Base-by-base conservation (phyloP, 345 rosid species). In the Noccaea bulbosa region DNA sequence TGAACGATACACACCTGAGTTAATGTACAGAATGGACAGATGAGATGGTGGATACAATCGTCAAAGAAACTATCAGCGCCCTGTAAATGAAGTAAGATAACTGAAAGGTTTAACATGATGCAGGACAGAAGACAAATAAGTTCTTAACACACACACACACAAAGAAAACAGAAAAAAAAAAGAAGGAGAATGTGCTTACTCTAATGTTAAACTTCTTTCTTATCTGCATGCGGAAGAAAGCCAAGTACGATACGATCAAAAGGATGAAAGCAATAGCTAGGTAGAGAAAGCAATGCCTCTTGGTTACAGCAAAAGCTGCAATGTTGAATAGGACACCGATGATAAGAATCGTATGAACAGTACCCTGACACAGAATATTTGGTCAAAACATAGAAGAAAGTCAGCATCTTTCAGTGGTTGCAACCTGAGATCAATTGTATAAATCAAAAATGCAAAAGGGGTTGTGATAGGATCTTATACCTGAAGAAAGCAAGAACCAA, bases 401-500 rank as follows among this genome's bases (percentile, higher is more conserved):
- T 45, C 37, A 41, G 40, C 4, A 60, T 24, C 20, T 64, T 70
- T 48, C 48, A 22, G 7, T 55, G 61, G 55, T 45, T 61, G 59
- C 34, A 46, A 41, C 61, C 8, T 50, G 45, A 56, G 8, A 15
- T 62, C 64, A 47, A 72, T 4, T 22, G 11, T 43, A 11, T 11
- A 0, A 0, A 52, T n/a, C 11, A 72, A 38, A 10, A 41, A 38
- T 44, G 62, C 44, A 12, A 27, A 41, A 46, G n/a, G 48, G 33
- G 49, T 4, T 20, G 10, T 35, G 7, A 43, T 15, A 52, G 32
- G 52, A 35, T 54, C 7, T 15, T 35, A 62, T 63, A 89, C 94
- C 94, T 88, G 98, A 78, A 89, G 67, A 78, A 89, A 86, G 67
- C 94, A 90, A 73, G 82, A 79, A 71, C 97, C 94, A 37, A 88